A percentile compares a stretch with the other conserved stretches of the same genome.
Conservation (phyloP, 257 asterid species). For the Ehretia macrophylla region DNA sequence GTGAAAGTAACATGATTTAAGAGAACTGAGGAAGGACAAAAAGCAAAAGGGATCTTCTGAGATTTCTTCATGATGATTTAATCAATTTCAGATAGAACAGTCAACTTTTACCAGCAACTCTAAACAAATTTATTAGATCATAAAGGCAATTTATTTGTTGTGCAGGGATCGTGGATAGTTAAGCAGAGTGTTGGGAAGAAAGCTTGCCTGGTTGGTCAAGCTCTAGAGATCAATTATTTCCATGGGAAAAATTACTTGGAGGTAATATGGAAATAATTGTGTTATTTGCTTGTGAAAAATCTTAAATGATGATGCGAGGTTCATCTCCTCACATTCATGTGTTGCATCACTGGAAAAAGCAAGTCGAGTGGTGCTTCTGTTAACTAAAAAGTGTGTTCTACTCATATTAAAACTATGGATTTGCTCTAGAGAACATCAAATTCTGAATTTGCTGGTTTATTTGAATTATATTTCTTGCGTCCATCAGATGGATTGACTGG, state of each 20-base stretch:
- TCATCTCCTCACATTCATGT: not conserved
- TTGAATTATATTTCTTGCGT: too few species aligned
- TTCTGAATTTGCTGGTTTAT: too few species aligned
- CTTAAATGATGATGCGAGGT: not conserved
- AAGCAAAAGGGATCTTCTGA: too few species aligned
- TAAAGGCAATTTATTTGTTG: slow-evolving; percentile 9
- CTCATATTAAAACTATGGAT: too few species aligned
- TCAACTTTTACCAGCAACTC: not conserved
- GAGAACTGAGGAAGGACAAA: too few species aligned
- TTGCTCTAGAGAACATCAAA: too few species aligned
- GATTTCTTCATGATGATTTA: too few species aligned
- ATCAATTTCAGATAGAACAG: not conserved
- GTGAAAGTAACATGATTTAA: too few species aligned
- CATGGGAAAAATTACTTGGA: slow-evolving; percentile 92
- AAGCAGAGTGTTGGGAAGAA: slow-evolving; percentile 94
- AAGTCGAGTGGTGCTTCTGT: too few species aligned
- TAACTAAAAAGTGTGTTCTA: too few species aligned
- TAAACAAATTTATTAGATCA: not conserved
- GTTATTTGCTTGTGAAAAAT: not conserved
- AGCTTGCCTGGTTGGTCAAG: slow-evolving; percentile 83
- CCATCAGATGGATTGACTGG: too few species aligned
- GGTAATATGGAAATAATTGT: slow-evolving; percentile 32
- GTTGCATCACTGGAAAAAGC: too few species aligned
- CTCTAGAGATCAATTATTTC: slow-evolving; percentile 71
- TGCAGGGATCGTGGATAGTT: slow-evolving; percentile 95